Evolutionary conservation across 768 basidiomycete species (phyloP).

Genomic region (Calocybe cyanea): DNA sequence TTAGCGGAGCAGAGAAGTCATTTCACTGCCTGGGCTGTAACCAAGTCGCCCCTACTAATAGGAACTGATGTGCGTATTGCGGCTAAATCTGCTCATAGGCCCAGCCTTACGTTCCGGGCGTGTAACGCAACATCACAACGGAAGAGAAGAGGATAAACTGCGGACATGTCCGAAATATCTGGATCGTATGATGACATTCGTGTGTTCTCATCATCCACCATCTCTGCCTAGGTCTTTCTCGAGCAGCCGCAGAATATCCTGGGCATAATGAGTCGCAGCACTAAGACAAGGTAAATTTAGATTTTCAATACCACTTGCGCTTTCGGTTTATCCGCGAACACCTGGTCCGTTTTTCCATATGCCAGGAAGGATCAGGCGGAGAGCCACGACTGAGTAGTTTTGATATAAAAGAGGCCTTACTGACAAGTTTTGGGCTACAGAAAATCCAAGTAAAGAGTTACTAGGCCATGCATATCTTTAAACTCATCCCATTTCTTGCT

Average conservation of each 20-base stretch:
- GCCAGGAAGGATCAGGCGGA: constrained; percentile 5
- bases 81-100: background rate
- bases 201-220: constrained; percentile 5
- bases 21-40: constrained; percentile 55
- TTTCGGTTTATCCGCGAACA: constrained; percentile 2
- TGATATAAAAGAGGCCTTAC: constrained; percentile 5
- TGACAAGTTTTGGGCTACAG: background rate
- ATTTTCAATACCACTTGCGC: background rate
- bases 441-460: background rate
- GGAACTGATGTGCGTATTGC: constrained; percentile 38
- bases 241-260: constrained; percentile 5
- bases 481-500: constrained; percentile 13
- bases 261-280: background rate
- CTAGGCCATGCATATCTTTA: constrained; percentile 11
- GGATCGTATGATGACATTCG: constrained; percentile 5
- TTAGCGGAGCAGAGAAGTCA: constrained; percentile 49
- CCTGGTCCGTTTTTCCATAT: constrained; percentile 1
- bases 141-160: constrained; percentile 18
- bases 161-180: constrained; percentile 8
- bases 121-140: background rate
- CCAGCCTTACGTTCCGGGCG: constrained; percentile 10
- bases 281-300: constrained; percentile 1
- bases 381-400: background rate
- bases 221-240: background rate
- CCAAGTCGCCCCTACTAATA: constrained; percentile 50